Percentiles rank a stretch among this genome's conserved stretches.
These are phyloP conservation scores for Echinochloa phyllopogon DNA, from an alignment of 176 grass and related monocot species.

Conservation along the genomic window DNA sequence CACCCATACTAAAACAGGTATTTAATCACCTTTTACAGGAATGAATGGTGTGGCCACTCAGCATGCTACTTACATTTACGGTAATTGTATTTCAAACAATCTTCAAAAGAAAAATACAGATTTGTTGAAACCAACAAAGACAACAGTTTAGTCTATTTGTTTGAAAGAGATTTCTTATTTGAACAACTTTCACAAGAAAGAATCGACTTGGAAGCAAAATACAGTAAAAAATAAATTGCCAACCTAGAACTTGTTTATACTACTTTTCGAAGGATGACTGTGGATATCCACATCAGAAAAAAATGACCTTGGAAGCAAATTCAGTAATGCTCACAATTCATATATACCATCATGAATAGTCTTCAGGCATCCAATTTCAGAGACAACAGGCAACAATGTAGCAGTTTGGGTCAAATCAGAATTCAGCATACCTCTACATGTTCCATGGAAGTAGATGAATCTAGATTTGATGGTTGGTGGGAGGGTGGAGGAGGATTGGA, in stretches of 20 bases:
- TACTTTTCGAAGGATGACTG: neutral
- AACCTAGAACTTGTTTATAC: neutral
- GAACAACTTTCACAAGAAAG: neutral
- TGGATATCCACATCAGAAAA: neutral
- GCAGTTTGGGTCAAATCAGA: neutral
- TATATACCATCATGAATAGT: neutral
- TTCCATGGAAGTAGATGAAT: neutral
- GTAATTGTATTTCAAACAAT: neutral
- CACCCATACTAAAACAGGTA: too few relatives aligned
- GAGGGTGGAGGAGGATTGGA: too few relatives aligned
- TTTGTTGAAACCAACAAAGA: neutral
- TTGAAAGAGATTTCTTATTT: neutral
- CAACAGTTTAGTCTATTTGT: neutral
- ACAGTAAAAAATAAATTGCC: neutral
- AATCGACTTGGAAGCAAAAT: neutral
- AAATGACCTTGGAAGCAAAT: neutral
- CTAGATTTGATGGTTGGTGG: neutral
- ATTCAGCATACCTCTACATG: neutral
- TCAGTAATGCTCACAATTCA: neutral
- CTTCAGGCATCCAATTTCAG: neutral
- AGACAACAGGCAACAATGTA: slow-evolving; percentile 1
- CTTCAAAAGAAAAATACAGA: neutral
- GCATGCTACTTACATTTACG: neutral
- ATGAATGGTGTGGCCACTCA: neutral
- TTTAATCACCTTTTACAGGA: too few relatives aligned